These are phyloP conservation scores for Nothopassalora personata DNA, from an alignment of 2,329 filamentous ascomycete genomes.

Conservation along the genomic window DNA sequence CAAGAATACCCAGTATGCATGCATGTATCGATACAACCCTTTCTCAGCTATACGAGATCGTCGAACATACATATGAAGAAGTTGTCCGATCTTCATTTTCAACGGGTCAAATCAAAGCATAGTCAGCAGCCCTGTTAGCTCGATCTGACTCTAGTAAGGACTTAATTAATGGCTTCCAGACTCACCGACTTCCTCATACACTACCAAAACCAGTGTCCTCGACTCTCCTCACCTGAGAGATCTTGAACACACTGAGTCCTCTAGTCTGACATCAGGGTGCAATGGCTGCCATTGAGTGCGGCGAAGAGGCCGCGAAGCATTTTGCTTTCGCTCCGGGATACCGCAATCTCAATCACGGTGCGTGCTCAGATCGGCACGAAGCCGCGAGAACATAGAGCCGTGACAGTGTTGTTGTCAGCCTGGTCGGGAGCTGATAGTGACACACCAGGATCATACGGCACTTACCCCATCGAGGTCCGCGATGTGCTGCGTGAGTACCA, in stretches of 20 bases:
- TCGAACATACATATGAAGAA: no score
- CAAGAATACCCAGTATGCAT: no score
- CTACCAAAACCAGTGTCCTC: background rate
- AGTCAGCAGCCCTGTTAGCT: no score
- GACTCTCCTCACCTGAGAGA: background rate
- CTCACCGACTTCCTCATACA: background rate
- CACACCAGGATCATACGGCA: constrained; percentile 67
- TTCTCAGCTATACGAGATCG: no score
- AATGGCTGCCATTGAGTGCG: constrained; percentile 25
- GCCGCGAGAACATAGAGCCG: background rate
- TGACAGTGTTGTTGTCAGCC: background rate
- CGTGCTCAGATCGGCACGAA: background rate
- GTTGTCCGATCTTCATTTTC: no score
- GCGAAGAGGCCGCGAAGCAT: constrained; percentile 50
- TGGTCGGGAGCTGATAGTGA: background rate
- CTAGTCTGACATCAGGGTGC: background rate
- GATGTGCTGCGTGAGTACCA: constrained; percentile 59
- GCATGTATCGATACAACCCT: no score
- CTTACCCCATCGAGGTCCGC: constrained; percentile 62
- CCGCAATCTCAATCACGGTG: constrained; percentile 72
- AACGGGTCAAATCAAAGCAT: no score
- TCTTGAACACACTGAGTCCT: background rate
- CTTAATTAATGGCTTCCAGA: background rate
- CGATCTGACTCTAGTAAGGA: background rate
- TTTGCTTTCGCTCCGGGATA: constrained; percentile 63